phyloP scores from a whole-genome alignment of 768 basidiomycete species.

The Cystofilobasidium ferigula region DNA sequence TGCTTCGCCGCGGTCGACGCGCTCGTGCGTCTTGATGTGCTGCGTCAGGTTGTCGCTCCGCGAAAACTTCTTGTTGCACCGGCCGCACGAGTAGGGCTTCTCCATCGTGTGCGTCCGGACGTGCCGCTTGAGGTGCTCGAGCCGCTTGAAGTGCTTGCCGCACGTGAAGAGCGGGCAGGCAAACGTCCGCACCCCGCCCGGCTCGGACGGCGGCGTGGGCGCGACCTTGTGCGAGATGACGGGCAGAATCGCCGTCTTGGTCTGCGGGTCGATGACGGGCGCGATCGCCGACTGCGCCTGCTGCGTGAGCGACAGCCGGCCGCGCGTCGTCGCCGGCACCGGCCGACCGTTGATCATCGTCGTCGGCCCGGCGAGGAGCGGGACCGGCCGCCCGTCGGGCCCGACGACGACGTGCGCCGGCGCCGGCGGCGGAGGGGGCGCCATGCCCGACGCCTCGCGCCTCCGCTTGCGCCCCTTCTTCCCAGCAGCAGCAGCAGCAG shows the following conservation, averaged over 20 bases:
- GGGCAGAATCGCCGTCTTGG: constrained; percentile 22
- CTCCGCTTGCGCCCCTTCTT: no score
- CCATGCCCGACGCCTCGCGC: no score
- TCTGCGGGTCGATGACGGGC: constrained; percentile 1
- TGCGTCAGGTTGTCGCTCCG: constrained; percentile 80
- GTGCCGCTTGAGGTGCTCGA: constrained; percentile 83
- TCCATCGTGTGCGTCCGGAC: constrained; percentile 82
- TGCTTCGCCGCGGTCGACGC: constrained; percentile 31
- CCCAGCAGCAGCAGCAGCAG: no score
- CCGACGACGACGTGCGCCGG: not conserved
- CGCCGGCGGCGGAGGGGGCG: no score
- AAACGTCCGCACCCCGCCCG: constrained; percentile 43
- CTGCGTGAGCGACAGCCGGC: constrained; percentile 6
- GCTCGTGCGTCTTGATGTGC: constrained; percentile 69
- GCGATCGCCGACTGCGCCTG: not conserved
- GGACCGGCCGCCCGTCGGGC: not conserved
- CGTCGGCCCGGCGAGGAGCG: constrained; percentile 6
- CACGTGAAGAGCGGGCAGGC: constrained; percentile 77
- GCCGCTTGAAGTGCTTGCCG: constrained; percentile 73
- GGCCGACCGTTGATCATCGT: not conserved
- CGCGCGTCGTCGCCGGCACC: constrained; percentile 8
- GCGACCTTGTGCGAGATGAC: constrained; percentile 28
- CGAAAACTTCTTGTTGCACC: constrained; percentile 72
- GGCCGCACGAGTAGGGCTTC: constrained; percentile 62
- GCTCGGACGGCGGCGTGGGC: constrained; percentile 23